These are phyloP conservation scores for Fusarium sp. DNA, from an alignment of 2,329 filamentous ascomycete genomes.

Conservation along the genomic window DNA sequence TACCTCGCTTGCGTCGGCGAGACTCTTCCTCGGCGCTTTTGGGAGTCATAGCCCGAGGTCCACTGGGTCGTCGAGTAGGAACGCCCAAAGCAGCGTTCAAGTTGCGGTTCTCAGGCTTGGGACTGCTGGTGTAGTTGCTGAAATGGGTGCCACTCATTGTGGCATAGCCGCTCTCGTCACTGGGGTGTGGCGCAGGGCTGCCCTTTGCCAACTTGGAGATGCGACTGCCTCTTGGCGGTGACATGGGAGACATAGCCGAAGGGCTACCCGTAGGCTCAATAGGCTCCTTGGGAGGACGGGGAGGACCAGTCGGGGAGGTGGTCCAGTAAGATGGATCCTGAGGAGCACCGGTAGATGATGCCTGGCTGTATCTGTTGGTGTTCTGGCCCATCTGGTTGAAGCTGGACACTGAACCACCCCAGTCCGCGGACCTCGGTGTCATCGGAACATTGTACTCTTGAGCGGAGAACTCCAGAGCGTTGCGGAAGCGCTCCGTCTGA, in stretches of 20 bases:
- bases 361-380: constrained; percentile 62
- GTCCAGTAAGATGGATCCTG: constrained; percentile 59
- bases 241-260: constrained; percentile 56
- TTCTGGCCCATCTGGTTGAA: constrained; percentile 64
- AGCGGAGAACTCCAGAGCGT: constrained; percentile 78
- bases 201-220: constrained; percentile 64
- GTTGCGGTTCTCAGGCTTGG: constrained; percentile 68
- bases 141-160: constrained; percentile 60
- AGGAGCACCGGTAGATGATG: constrained; percentile 50
- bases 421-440: constrained; percentile 71
- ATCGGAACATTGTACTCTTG: constrained; percentile 72
- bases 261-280: constrained; percentile 58
- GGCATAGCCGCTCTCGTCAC: constrained; percentile 66
- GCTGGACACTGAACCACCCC: constrained; percentile 71
- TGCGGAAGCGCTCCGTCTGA: constrained; percentile 79
- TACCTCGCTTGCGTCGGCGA: constrained; percentile 68
- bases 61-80: constrained; percentile 66
- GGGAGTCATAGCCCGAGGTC: constrained; percentile 71
- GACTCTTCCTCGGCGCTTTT: constrained; percentile 62
- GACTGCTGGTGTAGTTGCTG: constrained; percentile 66
- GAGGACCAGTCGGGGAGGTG: constrained; percentile 60
- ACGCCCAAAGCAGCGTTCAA: constrained; percentile 64
- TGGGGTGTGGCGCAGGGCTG: constrained; percentile 68
- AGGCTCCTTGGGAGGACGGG: constrained; percentile 72
- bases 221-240: constrained; percentile 56